phyloP scores from a whole-genome alignment of 2,329 filamentous ascomycete species.

The Dactylella cylindrospora region DNA sequence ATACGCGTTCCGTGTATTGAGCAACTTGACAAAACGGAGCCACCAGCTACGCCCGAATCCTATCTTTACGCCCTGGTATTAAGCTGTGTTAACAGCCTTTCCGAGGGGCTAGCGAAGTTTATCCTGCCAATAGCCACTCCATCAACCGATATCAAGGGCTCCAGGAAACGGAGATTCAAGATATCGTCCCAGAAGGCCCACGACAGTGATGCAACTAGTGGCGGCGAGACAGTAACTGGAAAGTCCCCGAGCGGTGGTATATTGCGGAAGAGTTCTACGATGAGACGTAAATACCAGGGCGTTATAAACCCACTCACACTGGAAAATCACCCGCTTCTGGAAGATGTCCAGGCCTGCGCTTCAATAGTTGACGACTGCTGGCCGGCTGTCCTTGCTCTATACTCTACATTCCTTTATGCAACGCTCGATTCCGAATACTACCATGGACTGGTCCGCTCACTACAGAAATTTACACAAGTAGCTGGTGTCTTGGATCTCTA shows the following conservation, averaged over 20 bases:
- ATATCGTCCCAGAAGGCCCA: slow-evolving; percentile 30
- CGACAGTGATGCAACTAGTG: slow-evolving; percentile 39
- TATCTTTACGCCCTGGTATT: slow-evolving; percentile 90
- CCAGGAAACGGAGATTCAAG: slow-evolving; percentile 56
- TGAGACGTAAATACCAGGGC: slow-evolving; percentile 65
- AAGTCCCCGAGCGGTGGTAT: slow-evolving; percentile 46
- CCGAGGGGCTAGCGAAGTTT: slow-evolving; percentile 89
- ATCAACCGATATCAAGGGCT: slow-evolving; percentile 59
- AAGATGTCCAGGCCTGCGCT: slow-evolving; percentile 74
- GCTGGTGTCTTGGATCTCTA: slow-evolving; percentile 80
- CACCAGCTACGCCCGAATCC: slow-evolving; percentile 80
- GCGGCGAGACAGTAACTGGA: slow-evolving; percentile 44
- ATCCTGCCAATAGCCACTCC: slow-evolving; percentile 87
- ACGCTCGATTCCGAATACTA: slow-evolving; percentile 92
- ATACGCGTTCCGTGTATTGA: slow-evolving; percentile 87
- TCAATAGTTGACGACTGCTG: slow-evolving; percentile 87
- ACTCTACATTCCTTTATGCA: slow-evolving; percentile 91
- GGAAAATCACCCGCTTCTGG: slow-evolving; percentile 69
- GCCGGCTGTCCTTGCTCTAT: slow-evolving; percentile 91
- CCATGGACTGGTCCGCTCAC: slow-evolving; percentile 83
- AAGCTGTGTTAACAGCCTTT: slow-evolving; percentile 84
- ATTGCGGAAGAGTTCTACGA: slow-evolving; percentile 49
- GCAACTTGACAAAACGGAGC: slow-evolving; percentile 86
- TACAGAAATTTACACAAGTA: slow-evolving; percentile 93
- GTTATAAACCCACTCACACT: slow-evolving; percentile 80